These are phyloP conservation scores for Aulographum hederae DNA, from an alignment of 2,329 filamentous ascomycete species.

Conservation along the genomic window DNA sequence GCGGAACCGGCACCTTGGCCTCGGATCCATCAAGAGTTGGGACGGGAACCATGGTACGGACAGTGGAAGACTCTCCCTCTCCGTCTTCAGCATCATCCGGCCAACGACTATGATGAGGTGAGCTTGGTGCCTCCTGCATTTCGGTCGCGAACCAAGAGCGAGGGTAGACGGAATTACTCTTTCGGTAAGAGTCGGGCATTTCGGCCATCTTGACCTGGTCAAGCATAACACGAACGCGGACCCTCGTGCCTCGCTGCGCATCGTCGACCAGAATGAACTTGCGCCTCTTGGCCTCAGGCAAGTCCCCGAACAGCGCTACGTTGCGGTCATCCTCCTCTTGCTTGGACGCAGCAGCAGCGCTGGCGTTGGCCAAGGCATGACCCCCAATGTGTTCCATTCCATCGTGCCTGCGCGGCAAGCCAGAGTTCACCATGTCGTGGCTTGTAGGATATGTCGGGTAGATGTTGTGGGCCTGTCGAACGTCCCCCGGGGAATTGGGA, in stretches of 20 bases:
- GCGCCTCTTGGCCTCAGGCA: constrained; percentile 77
- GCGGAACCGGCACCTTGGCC: constrained; percentile 55
- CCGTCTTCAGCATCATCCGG: constrained; percentile 50
- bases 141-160: constrained; percentile 84
- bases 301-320: constrained; percentile 64
- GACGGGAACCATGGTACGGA: constrained; percentile 28
- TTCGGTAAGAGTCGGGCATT: constrained; percentile 88
- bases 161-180: constrained; percentile 75
- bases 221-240: constrained; percentile 83
- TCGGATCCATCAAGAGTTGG: constrained; percentile 48
- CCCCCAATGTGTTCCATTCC: constrained; percentile 26
- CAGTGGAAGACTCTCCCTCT: constrained; percentile 24
- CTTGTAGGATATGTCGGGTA: constrained; percentile 49
- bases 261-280: constrained; percentile 97
- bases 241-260: constrained; percentile 57
- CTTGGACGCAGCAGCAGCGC: constrained; percentile 24
- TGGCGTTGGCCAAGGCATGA: constrained; percentile 20
- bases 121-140: constrained; percentile 91
- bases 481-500: constrained; percentile 38
- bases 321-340: constrained; percentile 41
- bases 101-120: constrained; percentile 57
- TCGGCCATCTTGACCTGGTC: constrained; percentile 87
- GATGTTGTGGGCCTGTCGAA: constrained; percentile 60
- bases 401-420: constrained; percentile 48
- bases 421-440: constrained; percentile 31